These are phyloP conservation scores for Trypethelium eluteriae DNA, from an alignment of 495 filamentous ascomycete species.

Conservation along the genomic window DNA sequence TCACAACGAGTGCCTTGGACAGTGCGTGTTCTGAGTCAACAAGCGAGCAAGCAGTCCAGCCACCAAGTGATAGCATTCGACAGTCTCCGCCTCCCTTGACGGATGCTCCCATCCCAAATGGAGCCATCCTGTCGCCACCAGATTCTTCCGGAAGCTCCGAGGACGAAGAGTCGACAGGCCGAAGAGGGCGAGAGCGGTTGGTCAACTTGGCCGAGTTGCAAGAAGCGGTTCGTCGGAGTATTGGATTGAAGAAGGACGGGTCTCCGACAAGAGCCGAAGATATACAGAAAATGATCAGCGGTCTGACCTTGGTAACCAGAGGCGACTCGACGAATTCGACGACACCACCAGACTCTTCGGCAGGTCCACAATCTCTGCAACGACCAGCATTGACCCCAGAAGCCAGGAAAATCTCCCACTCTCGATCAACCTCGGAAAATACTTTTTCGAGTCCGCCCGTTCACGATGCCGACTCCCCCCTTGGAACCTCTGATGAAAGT, in stretches of 20 bases:
- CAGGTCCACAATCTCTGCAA: slow-evolving; percentile 17
- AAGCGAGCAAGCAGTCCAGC: slow-evolving; percentile 27
- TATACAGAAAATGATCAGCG: slow-evolving; percentile 11
- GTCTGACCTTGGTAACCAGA: slow-evolving; percentile 14
- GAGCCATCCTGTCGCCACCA: slow-evolving; percentile 78
- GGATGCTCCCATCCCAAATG: slow-evolving; percentile 63
- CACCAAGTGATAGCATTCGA: slow-evolving; percentile 45
- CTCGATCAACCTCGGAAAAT: slow-evolving; percentile 75
- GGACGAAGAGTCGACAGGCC: slow-evolving; percentile 47
- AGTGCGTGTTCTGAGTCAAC: neutral
- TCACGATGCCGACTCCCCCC: slow-evolving; percentile 23
- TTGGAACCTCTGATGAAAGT: slow-evolving; percentile 36
- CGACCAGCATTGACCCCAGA: slow-evolving; percentile 44
- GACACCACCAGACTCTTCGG: slow-evolving; percentile 13
- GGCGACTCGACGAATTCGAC: slow-evolving; percentile 10
- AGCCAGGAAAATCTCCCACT: slow-evolving; percentile 66
- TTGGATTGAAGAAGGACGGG: slow-evolving; percentile 60
- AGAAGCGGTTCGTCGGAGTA: slow-evolving; percentile 60
- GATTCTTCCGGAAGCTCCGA: slow-evolving; percentile 74
- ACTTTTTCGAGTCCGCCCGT: slow-evolving; percentile 33
- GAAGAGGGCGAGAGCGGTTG: slow-evolving; percentile 43
- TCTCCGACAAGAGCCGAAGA: slow-evolving; percentile 48
- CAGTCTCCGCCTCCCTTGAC: slow-evolving; percentile 73
- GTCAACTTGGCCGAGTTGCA: slow-evolving; percentile 70
- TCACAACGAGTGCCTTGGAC: slow-evolving; percentile 23